Conservation (phyloP, 352 stramenopile species). For the Globisporangium apiculatum region DNA sequence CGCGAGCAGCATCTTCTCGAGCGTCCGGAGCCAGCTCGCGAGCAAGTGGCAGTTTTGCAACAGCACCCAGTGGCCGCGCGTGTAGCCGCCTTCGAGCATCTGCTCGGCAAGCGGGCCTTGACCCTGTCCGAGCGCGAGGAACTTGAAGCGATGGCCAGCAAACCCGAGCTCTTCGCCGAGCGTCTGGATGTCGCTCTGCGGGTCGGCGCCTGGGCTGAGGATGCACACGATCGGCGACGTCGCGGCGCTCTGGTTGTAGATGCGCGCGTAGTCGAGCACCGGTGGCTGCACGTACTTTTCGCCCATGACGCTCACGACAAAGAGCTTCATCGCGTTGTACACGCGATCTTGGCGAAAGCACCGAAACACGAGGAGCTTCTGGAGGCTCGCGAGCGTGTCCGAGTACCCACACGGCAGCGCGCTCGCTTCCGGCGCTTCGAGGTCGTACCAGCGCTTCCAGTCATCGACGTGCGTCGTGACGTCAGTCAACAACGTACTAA, state of each 20-base stretch:
- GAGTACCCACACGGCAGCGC: conserved; percentile 79
- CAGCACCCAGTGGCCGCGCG: conserved; percentile 86
- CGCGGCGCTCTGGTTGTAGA: conserved; percentile 87
- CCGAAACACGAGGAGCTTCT: conserved; percentile 90
- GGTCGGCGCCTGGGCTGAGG: conserved; percentile 89
- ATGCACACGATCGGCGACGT: conserved; percentile 93
- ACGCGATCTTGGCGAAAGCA: conserved; percentile 94
- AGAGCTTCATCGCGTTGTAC: conserved; percentile 95
- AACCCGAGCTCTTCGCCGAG: conserved; percentile 91
- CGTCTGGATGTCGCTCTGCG: conserved; percentile 92
- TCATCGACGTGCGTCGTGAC: conserved; percentile 38
- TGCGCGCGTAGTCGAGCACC: conserved; percentile 90
- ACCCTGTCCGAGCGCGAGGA: conserved; percentile 91
- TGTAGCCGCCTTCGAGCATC: conserved; percentile 89
- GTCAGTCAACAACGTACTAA: conserved; percentile 42
- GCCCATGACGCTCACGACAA: conserved; percentile 89
- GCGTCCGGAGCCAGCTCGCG: conserved; percentile 88
- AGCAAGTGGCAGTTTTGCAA: conserved; percentile 96
- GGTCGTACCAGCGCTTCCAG: conserved; percentile 93
- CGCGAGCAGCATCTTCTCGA: conserved; percentile 90
- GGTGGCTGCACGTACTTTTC: conserved; percentile 95
- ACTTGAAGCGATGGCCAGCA: conserved; percentile 88
- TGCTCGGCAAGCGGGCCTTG: conserved; percentile 92
- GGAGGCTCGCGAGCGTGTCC: conserved; percentile 72
- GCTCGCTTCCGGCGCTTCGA: conserved; percentile 86